These are phyloP conservation scores for Rhynchosporium agropyri DNA, from an alignment of 2,329 filamentous ascomycete genomes.

Conservation along the genomic window DNA sequence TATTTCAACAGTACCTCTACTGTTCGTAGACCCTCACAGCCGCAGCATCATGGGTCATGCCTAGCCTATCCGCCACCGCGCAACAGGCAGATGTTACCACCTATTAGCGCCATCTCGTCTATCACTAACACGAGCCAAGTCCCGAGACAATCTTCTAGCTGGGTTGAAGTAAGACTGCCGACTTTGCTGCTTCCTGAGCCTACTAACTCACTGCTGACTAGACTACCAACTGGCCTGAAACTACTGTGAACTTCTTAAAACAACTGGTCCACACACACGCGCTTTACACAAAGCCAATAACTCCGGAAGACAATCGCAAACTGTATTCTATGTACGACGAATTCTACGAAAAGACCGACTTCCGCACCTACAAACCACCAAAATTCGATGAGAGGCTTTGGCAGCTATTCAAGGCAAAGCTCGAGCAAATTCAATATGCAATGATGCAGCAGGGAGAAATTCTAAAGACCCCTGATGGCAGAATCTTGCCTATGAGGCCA, in stretches of 20 bases:
- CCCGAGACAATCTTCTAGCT: not conserved
- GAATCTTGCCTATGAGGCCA: not conserved
- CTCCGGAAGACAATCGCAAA: not conserved
- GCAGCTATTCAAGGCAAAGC: not conserved
- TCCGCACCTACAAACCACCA: not conserved
- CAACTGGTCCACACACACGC: conserved; percentile 1
- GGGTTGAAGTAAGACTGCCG: not conserved
- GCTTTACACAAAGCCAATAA: conserved; percentile 7
- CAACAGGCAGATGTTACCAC: conserved; percentile 2
- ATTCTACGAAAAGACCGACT: conserved; percentile 5
- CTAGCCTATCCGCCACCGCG: too few relatives aligned
- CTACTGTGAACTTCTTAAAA: not conserved
- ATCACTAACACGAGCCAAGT: not conserved
- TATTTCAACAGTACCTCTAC: not conserved
- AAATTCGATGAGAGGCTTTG: conserved; percentile 5
- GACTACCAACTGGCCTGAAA: conserved; percentile 1
- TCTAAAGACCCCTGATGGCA: not conserved
- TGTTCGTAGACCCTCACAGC: not conserved
- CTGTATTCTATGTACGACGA: conserved; percentile 8
- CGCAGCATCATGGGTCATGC: not conserved
- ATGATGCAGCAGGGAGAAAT: conserved; percentile 5
- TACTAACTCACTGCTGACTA: not conserved
- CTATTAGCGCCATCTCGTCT: not conserved
- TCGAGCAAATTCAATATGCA: conserved; percentile 3
- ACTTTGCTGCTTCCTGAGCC: not conserved